Percentiles rank a stretch among this genome's conserved stretches.
These are phyloP conservation scores for Ophiostoma ips DNA, from an alignment of 2,329 filamentous ascomycete species.

Conservation along the genomic window DNA sequence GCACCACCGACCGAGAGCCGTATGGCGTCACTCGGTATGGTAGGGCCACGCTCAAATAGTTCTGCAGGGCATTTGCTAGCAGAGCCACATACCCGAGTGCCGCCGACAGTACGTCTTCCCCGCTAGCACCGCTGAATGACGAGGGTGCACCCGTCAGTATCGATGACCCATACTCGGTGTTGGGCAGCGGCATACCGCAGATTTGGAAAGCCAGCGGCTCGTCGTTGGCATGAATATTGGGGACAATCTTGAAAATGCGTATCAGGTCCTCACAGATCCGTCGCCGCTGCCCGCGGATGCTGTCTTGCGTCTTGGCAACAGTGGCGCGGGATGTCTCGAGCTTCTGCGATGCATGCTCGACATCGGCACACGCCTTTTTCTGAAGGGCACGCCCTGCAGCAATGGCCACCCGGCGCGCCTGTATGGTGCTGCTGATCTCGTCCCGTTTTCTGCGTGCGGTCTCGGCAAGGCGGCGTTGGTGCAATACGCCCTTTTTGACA, in stretches of 20 bases:
- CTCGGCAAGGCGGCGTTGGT: constrained; percentile 53
- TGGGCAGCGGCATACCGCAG: constrained; percentile 62
- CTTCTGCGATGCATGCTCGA: constrained; percentile 46
- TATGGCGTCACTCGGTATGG: constrained; percentile 65
- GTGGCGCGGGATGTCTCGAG: constrained; percentile 42
- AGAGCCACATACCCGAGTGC: constrained; percentile 71
- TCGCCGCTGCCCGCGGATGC: constrained; percentile 71
- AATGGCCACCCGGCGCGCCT: constrained; percentile 54
- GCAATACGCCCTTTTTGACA: constrained; percentile 39
- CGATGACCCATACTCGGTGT: constrained; percentile 54
- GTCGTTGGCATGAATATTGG: constrained; percentile 29
- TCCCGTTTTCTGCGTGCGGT: constrained; percentile 47
- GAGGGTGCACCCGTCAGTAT: not conserved
- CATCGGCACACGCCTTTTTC: constrained; percentile 41
- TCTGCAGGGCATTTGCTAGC: constrained; percentile 60
- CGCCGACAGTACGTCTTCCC: constrained; percentile 63
- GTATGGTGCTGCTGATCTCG: constrained; percentile 54
- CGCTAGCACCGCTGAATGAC: constrained; percentile 22
- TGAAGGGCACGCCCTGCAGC: constrained; percentile 46
- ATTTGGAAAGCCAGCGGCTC: constrained; percentile 71
- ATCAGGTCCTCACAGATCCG: constrained; percentile 76
- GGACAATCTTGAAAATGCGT: constrained; percentile 67
- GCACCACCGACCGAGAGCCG: constrained; percentile 61
- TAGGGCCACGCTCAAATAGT: constrained; percentile 64
- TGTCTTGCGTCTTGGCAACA: constrained; percentile 43